Evolutionary conservation across 2,329 filamentous ascomycete species (phyloP), one percentile per base, ranked within the genome.

Genomic region (Aspergillus thermomutatus): DNA sequence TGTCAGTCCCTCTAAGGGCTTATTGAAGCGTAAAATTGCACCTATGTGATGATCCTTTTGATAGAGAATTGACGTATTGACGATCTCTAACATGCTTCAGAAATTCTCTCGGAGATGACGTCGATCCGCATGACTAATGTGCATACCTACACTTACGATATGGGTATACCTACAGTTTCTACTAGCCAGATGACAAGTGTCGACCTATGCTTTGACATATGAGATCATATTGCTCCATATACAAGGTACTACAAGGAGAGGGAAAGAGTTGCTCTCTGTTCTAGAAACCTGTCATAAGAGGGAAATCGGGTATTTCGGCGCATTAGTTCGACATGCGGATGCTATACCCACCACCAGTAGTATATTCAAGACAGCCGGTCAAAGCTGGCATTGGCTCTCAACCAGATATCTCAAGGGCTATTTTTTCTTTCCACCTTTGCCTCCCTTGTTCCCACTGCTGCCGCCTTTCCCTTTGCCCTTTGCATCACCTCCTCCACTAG

Each of bases 341-440:
- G 17, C 31, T 37, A 17, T 17, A 37, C 14, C 31, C 31, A 37
- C 28, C 28, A 31, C 5, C 14, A 37, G 14, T 37, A 37, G 14
- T 17, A 17, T 37, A 37, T 17, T 37, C 31, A 37, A 3, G 31
- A n/a, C 14, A 7, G 31, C 14, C 5, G 31, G 31, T 34, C 14
- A 37, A 37, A 37, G 14, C 31, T 37, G 31, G 6, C 5, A 37
- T 17, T 37, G 6, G 14, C 14, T 17, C 31, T 37, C 7, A 7
- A 37, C 31, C 4, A 23, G 19, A 45, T 45, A 45, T 46, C 43
- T 23, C 21, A 46, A 46, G 10, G 11, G 8, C 59, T 66, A 76
- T 64, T 72, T 76, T 66, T 75, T 71, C 70, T 76, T 79, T 26
- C 73, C 72, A 34, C 70, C 68, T 52, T 75, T 76, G 4, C 70